Evolutionary conservation across 2,329 filamentous ascomycete species (phyloP), one percentile per base, ranked within the genome.

Genomic region (Curvularia sp.): DNA sequence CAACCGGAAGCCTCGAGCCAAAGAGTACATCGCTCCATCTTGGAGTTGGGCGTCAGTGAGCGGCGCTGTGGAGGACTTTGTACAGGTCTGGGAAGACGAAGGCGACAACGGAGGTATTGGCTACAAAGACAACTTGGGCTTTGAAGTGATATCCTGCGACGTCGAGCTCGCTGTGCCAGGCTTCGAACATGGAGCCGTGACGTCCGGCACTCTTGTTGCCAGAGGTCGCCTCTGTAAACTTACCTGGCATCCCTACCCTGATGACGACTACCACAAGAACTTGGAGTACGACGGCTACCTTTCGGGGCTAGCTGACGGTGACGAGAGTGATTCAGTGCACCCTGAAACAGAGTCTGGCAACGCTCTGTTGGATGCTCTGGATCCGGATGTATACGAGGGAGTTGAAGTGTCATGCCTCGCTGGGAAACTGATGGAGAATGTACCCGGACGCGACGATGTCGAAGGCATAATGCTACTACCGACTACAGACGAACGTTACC

Each of bases 1-100:
- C 6, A 18, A 26, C 5, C 47, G 35, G 26, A 56, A 30, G 33
- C 42, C 55, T 12, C 49, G 58, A 49, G 44, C 53, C 5, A 24
- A 20, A 22, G 43, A 20, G 5, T 60, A 57, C 26, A 49, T 60
- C 18, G 58, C 58, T 13, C 58, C 58, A 3, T 53, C 53, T 13
- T 60, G 58, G 58, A 57, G 53, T 28, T 60, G 58, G 58, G 58
- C 58, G n/a, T 57, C 53, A 12, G 52, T 57, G 8, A 35, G 49
- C 2, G 39, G 48, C 10, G 39, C 35, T 7, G 44, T 60, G 1
- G 48, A 57, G 15, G 53, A 60, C 38, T 60, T 55, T 31, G 24
- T 49, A 5, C 41, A 48, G 15, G 26, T 52, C 0, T 30, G 35
- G 31, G 58, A 57, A 47, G 54, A 55, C 6, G 57, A 53, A 18